These are phyloP conservation scores for Exophiala oligosperma DNA, from an alignment of 2,329 filamentous ascomycete species.

Conservation along the genomic window DNA sequence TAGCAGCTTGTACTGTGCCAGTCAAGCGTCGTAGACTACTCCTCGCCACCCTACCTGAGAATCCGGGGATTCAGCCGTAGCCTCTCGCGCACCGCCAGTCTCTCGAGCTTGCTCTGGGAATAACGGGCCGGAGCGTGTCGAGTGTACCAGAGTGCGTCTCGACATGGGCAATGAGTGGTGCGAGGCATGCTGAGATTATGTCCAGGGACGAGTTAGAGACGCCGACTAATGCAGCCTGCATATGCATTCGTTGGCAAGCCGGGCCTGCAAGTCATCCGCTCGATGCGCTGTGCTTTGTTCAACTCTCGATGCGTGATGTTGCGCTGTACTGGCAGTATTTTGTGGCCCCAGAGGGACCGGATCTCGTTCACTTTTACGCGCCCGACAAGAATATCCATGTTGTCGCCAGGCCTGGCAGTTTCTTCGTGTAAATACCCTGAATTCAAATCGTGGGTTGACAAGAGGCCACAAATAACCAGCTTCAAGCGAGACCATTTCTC, in stretches of 20 bases:
- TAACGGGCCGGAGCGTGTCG: slow-evolving; percentile 14
- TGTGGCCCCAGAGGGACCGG: not conserved
- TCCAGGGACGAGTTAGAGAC: slow-evolving; percentile 18
- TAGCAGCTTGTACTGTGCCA: not conserved
- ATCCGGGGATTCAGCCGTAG: slow-evolving; percentile 11
- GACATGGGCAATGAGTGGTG: slow-evolving; percentile 17
- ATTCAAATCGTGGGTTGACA: not conserved
- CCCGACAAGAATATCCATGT: not conserved
- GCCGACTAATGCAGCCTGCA: slow-evolving; percentile 27
- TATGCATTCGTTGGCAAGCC: slow-evolving; percentile 28
- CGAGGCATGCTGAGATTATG: slow-evolving; percentile 16
- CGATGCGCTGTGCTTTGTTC: slow-evolving; percentile 14
- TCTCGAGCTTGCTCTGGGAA: slow-evolving; percentile 7
- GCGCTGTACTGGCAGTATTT: slow-evolving; percentile 9
- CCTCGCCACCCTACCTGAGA: slow-evolving; percentile 7
- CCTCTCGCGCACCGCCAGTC: slow-evolving; percentile 11
- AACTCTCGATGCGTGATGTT: slow-evolving; percentile 9
- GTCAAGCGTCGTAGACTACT: not conserved
- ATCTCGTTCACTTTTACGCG: not conserved
- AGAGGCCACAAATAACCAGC: not conserved
- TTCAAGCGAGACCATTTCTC: not conserved
- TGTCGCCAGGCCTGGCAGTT: not conserved
- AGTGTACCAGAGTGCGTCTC: slow-evolving; percentile 5
- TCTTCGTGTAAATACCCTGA: not conserved
- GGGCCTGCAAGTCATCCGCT: slow-evolving; percentile 24